A percentile compares a stretch with the other conserved stretches of the same genome.
Evolutionary conservation across 2,329 filamentous ascomycete species (phyloP).

Genomic region (Colletotrichum simmondsii): DNA sequence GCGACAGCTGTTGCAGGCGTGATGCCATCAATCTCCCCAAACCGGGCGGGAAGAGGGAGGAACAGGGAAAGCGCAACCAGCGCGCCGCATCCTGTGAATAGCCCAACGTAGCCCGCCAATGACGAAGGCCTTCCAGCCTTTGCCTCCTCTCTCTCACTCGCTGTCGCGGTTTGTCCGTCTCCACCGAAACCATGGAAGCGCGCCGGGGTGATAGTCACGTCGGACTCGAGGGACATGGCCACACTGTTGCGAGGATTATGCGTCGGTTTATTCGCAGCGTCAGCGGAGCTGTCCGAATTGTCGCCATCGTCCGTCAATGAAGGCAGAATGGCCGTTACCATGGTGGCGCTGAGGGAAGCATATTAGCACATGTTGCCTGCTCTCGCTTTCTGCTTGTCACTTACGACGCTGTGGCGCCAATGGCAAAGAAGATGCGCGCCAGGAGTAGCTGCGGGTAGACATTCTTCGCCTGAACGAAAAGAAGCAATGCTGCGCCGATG

Average conservation of each 20-base stretch:
- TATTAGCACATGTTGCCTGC: not conserved
- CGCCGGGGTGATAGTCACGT: constrained; percentile 79
- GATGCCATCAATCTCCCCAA: constrained; percentile 76
- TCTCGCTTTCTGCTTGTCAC: constrained; percentile 39
- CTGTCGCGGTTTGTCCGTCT: constrained; percentile 35
- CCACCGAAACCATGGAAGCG: constrained; percentile 57
- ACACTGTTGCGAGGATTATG: constrained; percentile 65
- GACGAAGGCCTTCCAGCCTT: constrained; percentile 60
- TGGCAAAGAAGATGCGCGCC: constrained; percentile 85
- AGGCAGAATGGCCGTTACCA: constrained; percentile 96
- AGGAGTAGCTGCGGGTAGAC: constrained; percentile 91
- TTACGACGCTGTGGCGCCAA: constrained; percentile 90
- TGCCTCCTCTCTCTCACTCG: constrained; percentile 37
- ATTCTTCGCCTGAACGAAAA: constrained; percentile 87
- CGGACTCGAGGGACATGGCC: constrained; percentile 76
- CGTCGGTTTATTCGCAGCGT: constrained; percentile 45
- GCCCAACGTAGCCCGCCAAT: constrained; percentile 88
- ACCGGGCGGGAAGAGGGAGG: constrained; percentile 85
- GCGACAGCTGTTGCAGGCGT: constrained; percentile 80
- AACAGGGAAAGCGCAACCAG: constrained; percentile 85
- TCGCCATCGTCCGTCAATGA: constrained; percentile 67
- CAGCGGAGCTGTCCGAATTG: constrained; percentile 39
- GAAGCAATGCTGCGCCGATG: constrained; percentile 79
- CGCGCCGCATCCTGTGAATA: constrained; percentile 93
- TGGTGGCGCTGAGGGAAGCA: constrained; percentile 71